Evolutionary conservation across 345 rosid genomes (phyloP).

Genomic region (Anacardium occidentale): DNA sequence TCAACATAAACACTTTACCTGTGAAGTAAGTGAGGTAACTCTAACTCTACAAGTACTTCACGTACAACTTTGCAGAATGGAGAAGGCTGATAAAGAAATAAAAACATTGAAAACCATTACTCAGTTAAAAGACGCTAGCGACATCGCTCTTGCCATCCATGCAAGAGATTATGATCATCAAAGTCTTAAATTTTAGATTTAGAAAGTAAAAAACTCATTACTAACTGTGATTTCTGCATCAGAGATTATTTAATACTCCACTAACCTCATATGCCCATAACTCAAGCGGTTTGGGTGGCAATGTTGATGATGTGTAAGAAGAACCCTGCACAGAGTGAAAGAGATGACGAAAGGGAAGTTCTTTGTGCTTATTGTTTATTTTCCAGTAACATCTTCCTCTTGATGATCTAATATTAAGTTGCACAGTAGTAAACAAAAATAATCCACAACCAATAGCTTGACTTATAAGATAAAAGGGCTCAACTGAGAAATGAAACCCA

Average conservation of each 20-base stretch:
- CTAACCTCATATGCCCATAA: slow-evolving; percentile 87
- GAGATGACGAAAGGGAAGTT: slow-evolving; percentile 5
- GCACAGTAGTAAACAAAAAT: neutral
- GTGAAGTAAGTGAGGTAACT: slow-evolving; percentile 68
- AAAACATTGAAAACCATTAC: slow-evolving; percentile 1
- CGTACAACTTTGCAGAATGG: slow-evolving; percentile 87
- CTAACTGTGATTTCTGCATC: slow-evolving; percentile 2
- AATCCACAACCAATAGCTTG: neutral
- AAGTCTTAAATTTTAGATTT: slow-evolving; percentile 7
- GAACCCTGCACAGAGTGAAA: slow-evolving; percentile 55
- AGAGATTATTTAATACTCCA: neutral
- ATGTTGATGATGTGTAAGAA: slow-evolving; percentile 64
- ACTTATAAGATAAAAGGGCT: neutral
- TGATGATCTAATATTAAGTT: neutral
- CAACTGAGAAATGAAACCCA: neutral
- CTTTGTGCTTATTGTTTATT: neutral
- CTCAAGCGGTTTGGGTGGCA: slow-evolving; percentile 87
- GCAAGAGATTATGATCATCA: neutral
- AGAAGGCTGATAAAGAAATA: slow-evolving; percentile 52
- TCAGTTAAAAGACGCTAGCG: neutral
- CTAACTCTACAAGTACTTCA: slow-evolving; percentile 82
- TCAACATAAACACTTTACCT: slow-evolving; percentile 41
- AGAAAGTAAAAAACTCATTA: neutral
- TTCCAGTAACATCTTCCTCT: neutral
- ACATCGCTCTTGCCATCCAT: neutral